These are phyloP conservation scores for Sugiyamaella qingdaonensis DNA, from an alignment of 805 yeast genomes.

Conservation along the genomic window DNA sequence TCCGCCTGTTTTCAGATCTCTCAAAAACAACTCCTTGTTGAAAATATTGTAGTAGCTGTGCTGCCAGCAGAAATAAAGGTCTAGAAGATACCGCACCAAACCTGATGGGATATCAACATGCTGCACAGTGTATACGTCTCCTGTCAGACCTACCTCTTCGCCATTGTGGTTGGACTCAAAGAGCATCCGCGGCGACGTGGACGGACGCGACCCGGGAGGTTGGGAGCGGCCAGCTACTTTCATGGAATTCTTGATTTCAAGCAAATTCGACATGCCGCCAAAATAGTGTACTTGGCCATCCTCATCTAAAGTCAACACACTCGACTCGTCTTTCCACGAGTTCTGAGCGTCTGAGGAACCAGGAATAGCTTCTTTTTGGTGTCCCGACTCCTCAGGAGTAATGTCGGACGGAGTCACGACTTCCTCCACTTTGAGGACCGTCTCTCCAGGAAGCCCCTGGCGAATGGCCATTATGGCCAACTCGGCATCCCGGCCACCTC, in stretches of 20 bases:
- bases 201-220: not conserved
- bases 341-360: not conserved
- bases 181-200: constrained; percentile 1
- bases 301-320: constrained; percentile 14
- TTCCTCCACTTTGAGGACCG: not conserved
- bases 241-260: constrained; percentile 8
- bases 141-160: not conserved
- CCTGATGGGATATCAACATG: constrained; percentile 13
- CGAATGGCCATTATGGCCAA: constrained; percentile 15
- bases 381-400: constrained; percentile 1
- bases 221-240: constrained; percentile 8
- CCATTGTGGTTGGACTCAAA: constrained; percentile 3
- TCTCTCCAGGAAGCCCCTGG: not conserved
- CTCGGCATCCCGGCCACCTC: constrained; percentile 15
- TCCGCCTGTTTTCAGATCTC: constrained; percentile 17
- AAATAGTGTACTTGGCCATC: constrained; percentile 20
- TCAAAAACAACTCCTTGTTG: constrained; percentile 17
- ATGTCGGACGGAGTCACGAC: not conserved
- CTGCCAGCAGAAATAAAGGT: constrained; percentile 23
- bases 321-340: constrained; percentile 13
- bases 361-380: constrained; percentile 4
- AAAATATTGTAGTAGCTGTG: constrained; percentile 20
- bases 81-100: constrained; percentile 15
- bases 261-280: constrained; percentile 22
- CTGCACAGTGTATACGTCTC: constrained; percentile 3